Evolutionary conservation across 108 stramenopile species (phyloP), one percentile per base, ranked within the genome.

Genomic region (Cyclotella kingstonii): DNA sequence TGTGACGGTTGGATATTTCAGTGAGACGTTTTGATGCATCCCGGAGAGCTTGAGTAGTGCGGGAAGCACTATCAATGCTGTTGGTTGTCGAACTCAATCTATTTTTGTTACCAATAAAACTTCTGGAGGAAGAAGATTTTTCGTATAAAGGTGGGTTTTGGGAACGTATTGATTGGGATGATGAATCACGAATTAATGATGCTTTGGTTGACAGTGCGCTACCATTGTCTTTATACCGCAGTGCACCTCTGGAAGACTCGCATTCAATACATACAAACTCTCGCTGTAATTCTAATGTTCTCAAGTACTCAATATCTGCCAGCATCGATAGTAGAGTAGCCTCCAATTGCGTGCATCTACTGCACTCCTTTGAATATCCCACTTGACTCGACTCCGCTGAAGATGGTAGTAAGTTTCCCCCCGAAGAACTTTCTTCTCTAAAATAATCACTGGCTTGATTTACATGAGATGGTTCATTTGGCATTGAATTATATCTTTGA

Each of bases 241-340:
- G 21, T 5, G 28, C 19, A 46, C 40, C 54, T 39, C 51, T 55
- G 33, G 23, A 50, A 5, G 52, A 57, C 18, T 63, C 65, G 23
- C 66, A 73, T 36, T 56, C 52, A 35, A 34, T 59, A 47, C 78
- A 79, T n/a, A 75, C 44, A 46, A 65, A 70, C 22, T 78, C 77
- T 30, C 60, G 43, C 25, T 78, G 62, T 12, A 83, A 54, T 36
- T 75, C 74, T 33, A 82, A 39, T 5, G 52, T 59, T 21, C 83
- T 65, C 5, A 87, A 26, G 36, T 82, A 82, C 44, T 84, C 83
- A 42, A 87, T 23, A 46, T 84, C 81, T 1, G 69, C 63, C 25
- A 60, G 70, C 29, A 82, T 35, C 17, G 73, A 52, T 18, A 78
- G 22, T 17, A 78, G 39, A 19, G 68, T 50, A 14, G 46, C 26